A percentile compares a stretch with the other conserved stretches of the same genome.
phyloP scores from a whole-genome alignment of 163 green algal genomes.

The Chloroidium sp. region DNA sequence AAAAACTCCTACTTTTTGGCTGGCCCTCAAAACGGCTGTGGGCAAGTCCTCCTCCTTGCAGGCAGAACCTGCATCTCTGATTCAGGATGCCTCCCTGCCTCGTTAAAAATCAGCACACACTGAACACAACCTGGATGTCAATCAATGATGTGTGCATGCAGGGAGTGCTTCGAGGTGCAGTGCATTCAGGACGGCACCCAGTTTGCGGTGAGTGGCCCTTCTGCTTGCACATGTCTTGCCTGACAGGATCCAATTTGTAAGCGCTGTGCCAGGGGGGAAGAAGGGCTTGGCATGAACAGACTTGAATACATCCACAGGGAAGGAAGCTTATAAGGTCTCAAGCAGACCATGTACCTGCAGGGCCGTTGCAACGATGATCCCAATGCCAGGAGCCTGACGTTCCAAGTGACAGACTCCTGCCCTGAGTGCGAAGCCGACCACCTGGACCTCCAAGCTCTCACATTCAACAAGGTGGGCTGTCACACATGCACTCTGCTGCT shows the following conservation, averaged over 20 bases:
- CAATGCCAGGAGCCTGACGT: slow-evolving; percentile 14
- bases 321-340: not conserved
- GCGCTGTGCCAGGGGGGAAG: not conserved
- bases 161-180: slow-evolving; percentile 45
- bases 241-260: not conserved
- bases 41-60: not conserved
- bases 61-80: not conserved
- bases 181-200: slow-evolving; percentile 23
- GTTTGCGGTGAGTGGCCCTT: slow-evolving; percentile 14
- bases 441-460: slow-evolving; percentile 44
- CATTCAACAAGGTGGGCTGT: slow-evolving; percentile 37
- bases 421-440: slow-evolving; percentile 44
- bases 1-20: slow-evolving; percentile 32
- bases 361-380: slow-evolving; percentile 31
- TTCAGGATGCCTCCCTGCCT: not conserved
- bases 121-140: not conserved
- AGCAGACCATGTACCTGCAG: slow-evolving; percentile 9
- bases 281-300: not conserved
- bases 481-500: not conserved
- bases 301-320: no score
- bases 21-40: slow-evolving; percentile 26
- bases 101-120: not conserved
- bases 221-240: slow-evolving; percentile 3
- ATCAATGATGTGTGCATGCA: slow-evolving; percentile 9
- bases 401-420: slow-evolving; percentile 43